Evolutionary conservation across 2,329 filamentous ascomycete genomes (phyloP), one percentile per base, ranked within the genome.

Genomic region (Biscogniauxia mediterranea): DNA sequence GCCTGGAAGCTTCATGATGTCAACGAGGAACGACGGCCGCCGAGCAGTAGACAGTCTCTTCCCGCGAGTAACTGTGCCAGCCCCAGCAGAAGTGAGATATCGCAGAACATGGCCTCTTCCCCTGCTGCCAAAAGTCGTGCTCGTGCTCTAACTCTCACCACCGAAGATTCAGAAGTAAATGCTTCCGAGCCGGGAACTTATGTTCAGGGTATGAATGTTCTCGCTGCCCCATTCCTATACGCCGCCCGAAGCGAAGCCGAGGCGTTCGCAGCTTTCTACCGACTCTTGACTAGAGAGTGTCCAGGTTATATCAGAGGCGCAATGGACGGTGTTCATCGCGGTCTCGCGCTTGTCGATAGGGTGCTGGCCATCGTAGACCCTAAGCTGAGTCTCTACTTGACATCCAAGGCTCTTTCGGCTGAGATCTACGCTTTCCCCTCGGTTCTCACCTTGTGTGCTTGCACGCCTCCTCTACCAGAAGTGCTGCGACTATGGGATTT

Each of bases 201-300:
- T 70, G 94, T 99, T 2, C 95, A 99, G 77, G 95, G 95, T 67
- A 98, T 99, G 94, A 99, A 99, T 74, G 95, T 99, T 50, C 85
- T 99, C 17, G 94, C 93, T 9, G 95, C 95, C 0, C 95, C 95
- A 0, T 97, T 99, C 73, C 82, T 99, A 53, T 99, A 99, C 75
- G 93, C 92, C 5, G 93, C 95, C 1, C 89, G 93, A 61, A 97
- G 92, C 74, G 95, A 99, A 78, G 90, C 93, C 6, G 93, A 99
- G 78, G 95, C 95, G 1, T 99, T 96, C 70, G 89, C 92, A 5
- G 89, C 93, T 1, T 97, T 99, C 70, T 88, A 96, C 73, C 88
- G 88, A 52, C 89, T 97, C 65, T 87, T 99, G 65, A 96, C 92
- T 1, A 83, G 85, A 59, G 94, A 98, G 75, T 93, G 91, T 66